Base-by-base conservation (phyloP, 768 basidiomycete genomes). In the Gymnopilus junonius region DNA sequence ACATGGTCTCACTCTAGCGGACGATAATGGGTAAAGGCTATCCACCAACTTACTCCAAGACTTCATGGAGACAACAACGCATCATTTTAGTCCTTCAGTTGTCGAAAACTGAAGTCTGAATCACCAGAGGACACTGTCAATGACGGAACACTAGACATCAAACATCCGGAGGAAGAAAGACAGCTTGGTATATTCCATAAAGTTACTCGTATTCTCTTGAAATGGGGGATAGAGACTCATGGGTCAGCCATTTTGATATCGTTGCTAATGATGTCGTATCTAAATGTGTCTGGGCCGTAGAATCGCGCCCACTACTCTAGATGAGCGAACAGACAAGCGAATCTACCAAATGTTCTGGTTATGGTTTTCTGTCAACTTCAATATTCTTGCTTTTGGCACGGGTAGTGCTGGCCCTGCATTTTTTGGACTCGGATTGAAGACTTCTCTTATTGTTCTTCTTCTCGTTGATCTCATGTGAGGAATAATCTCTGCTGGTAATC, bases 291-390 rank as follows among this genome's bases (percentile, higher is more conserved):
- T 31, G 15, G 12, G 8, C 21, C 25, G 27, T 57, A 87, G 88
- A 0, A 88, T 85, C 23, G 72, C 81, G 20, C 89, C 89, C 3
- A 82, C 85, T 1, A 71, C 82, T 0, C 66, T 72, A 1, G 82
- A 82, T 27, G 76, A 84, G 43, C 82, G 88, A 48, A 79, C 69
- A 8, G 89, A 90, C 67, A 82, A 76, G n/a, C 82, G 84, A 48
- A 81, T 85, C 55, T 85, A 84, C 67, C 87, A 90, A 63, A 74
- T 89, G 67, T 90, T 90, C 77, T 87, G 88, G 68, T 79, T 90
- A 4, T 91, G 89, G 90, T 87, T 90, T 68, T 86, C 89, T 8
- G 81, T 85, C 58, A 90, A 89, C 69, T 82, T 89, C 73, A 90
- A 90, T 67, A 83, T 90, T 27, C 76, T 89, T 17, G 81, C 80